These are phyloP conservation scores for Cercospora sp. DNA, from an alignment of 2,329 filamentous ascomycete species.

Conservation along the genomic window DNA sequence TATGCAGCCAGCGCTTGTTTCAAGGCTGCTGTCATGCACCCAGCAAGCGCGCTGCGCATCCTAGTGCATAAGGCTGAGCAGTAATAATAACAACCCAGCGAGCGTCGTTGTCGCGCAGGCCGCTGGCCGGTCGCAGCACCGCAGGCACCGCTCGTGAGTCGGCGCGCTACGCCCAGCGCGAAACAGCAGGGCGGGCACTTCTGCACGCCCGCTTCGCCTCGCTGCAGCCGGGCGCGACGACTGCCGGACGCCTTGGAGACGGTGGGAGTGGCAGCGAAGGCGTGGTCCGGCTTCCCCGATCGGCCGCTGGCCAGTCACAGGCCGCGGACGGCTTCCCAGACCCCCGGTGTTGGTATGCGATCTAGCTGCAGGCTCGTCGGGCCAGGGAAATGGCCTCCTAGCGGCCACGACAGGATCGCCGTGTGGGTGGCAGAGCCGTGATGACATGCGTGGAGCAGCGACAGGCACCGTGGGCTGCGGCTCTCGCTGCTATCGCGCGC, in stretches of 20 bases:
- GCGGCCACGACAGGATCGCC: slow-evolving; percentile 14
- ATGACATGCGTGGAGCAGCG: slow-evolving; percentile 18
- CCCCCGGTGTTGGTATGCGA: slow-evolving; percentile 1
- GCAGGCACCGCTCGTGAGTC: slow-evolving; percentile 12
- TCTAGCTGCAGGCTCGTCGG: slow-evolving; percentile 16
- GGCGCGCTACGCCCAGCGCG: not conserved
- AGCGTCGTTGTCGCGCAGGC: not conserved
- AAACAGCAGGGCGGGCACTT: not conserved
- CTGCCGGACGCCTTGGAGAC: slow-evolving; percentile 17
- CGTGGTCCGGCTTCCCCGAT: slow-evolving; percentile 18
- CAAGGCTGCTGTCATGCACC: slow-evolving; percentile 11
- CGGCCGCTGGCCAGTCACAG: slow-evolving; percentile 15
- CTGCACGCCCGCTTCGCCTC: slow-evolving; percentile 23
- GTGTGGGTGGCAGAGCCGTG: not conserved
- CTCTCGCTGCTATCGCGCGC: slow-evolving; percentile 14
- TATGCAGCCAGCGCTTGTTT: slow-evolving; percentile 13
- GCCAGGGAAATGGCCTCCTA: slow-evolving; percentile 16
- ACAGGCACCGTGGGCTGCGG: not conserved
- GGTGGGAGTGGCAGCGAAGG: not conserved
- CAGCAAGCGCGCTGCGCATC: slow-evolving; percentile 12
- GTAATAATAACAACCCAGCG: not conserved
- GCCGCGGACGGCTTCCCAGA: slow-evolving; percentile 13
- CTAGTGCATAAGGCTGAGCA: slow-evolving; percentile 16
- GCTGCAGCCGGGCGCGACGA: slow-evolving; percentile 15
- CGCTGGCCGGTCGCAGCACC: not conserved